Conservation (phyloP, 2,329 filamentous ascomycete genomes). For the Hypoxylon sp. region DNA sequence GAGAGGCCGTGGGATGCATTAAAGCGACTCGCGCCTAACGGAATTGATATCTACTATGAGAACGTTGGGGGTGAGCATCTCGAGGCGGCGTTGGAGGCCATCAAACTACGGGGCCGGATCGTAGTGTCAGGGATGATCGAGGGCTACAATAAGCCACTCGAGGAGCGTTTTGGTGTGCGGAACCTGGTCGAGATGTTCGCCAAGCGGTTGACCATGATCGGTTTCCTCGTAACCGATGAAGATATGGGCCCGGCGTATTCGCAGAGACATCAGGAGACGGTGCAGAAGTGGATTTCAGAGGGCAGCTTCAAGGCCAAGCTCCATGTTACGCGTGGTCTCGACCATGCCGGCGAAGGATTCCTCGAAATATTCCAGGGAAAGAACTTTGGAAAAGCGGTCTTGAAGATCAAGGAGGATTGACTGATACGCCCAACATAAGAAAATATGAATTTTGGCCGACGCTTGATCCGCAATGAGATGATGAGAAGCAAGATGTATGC, state of each 20-base stretch:
- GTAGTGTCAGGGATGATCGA: conserved; percentile 78
- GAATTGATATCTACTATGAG: conserved; percentile 73
- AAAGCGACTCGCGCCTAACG: conserved; percentile 64
- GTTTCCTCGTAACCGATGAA: conserved; percentile 80
- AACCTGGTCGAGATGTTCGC: conserved; percentile 48
- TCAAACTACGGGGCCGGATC: conserved; percentile 74
- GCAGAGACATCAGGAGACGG: conserved; percentile 68
- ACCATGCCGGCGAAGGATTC: conserved; percentile 76
- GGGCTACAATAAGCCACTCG: conserved; percentile 73
- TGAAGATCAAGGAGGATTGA: conserved; percentile 60
- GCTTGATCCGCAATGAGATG: not conserved
- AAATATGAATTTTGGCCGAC: not conserved
- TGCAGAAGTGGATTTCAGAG: conserved; percentile 75
- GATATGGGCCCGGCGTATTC: conserved; percentile 52
- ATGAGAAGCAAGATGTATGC: no score
- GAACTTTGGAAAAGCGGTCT: conserved; percentile 76
- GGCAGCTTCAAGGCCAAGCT: conserved; percentile 76
- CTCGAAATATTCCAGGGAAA: conserved; percentile 74
- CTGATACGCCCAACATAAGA: not conserved
- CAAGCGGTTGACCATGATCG: conserved; percentile 71
- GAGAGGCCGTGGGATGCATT: conserved; percentile 65
- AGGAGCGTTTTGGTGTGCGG: conserved; percentile 63
- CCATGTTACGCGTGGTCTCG: conserved; percentile 50
- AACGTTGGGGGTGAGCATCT: conserved; percentile 78
- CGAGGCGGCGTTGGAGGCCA: conserved; percentile 74